Conservation (phyloP, 2,329 filamentous ascomycete genomes). For the Trichoderma sp. region DNA sequence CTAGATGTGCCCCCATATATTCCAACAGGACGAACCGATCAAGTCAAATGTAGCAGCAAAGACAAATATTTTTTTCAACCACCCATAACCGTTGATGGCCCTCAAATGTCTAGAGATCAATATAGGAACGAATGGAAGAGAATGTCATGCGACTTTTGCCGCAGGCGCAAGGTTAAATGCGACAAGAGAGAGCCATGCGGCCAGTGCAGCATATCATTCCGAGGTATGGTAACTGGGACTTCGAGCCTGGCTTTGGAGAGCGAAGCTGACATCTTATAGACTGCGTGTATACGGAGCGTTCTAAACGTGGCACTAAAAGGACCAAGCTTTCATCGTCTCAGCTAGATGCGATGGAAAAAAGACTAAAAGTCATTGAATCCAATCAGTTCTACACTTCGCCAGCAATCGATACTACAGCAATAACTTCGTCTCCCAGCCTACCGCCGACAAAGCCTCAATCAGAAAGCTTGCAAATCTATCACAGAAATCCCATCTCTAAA, state of each 20-base stretch:
- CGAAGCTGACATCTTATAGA: neutral
- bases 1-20: neutral
- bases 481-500: neutral
- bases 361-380: neutral
- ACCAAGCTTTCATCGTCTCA: neutral
- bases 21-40: neutral
- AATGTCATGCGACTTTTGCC: neutral
- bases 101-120: neutral
- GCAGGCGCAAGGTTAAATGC: neutral
- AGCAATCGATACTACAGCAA: neutral
- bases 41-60: neutral
- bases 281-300: neutral
- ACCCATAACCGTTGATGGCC: neutral
- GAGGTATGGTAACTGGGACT: neutral
- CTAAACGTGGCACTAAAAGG: neutral
- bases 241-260: neutral
- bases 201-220: conserved; percentile 3
- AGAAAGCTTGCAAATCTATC: neutral
- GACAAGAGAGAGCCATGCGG: neutral
- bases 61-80: neutral
- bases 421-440: neutral
- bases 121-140: neutral
- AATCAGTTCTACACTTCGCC: neutral
- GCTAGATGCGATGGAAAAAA: neutral
- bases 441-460: neutral